These are phyloP conservation scores for Neofusicoccum cordaticola DNA, from an alignment of 2,329 filamentous ascomycete genomes.

Conservation along the genomic window DNA sequence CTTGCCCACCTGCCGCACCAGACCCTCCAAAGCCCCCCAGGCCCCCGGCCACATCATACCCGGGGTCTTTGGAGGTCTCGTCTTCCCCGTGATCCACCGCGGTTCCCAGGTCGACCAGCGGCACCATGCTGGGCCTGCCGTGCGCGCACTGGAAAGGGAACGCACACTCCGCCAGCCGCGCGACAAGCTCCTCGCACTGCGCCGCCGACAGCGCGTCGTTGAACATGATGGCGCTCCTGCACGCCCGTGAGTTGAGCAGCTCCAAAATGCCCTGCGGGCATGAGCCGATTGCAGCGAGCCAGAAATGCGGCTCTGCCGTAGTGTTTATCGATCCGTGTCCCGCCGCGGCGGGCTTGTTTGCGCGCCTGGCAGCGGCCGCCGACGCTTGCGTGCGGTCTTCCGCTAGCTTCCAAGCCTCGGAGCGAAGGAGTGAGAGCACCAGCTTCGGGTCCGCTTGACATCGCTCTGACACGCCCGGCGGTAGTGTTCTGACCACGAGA, in stretches of 20 bases:
- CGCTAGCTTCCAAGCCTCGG: slow-evolving; percentile 67
- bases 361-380: slow-evolving; percentile 17
- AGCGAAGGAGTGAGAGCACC: slow-evolving; percentile 69
- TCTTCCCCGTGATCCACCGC: background rate
- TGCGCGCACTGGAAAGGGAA: slow-evolving; percentile 86
- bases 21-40: background rate
- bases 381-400: slow-evolving; percentile 35
- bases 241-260: slow-evolving; percentile 71
- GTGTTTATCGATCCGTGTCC: background rate
- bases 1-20: background rate
- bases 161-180: slow-evolving; percentile 57
- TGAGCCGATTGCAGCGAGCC: slow-evolving; percentile 62
- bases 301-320: slow-evolving; percentile 8
- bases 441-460: slow-evolving; percentile 71
- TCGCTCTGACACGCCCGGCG: slow-evolving; percentile 70
- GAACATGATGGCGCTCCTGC: slow-evolving; percentile 82
- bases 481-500: slow-evolving; percentile 60
- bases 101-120: slow-evolving; percentile 35
- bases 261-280: slow-evolving; percentile 77
- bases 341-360: background rate
- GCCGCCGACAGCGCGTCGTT: slow-evolving; percentile 63
- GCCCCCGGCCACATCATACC: slow-evolving; percentile 2
- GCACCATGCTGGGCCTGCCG: slow-evolving; percentile 57
- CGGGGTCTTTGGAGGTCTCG: background rate
- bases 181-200: slow-evolving; percentile 60